Percentiles rank a stretch among this genome's conserved stretches.
Conservation (phyloP, 2,329 filamentous ascomycete species). For the Gaeumannomyces tritici region DNA sequence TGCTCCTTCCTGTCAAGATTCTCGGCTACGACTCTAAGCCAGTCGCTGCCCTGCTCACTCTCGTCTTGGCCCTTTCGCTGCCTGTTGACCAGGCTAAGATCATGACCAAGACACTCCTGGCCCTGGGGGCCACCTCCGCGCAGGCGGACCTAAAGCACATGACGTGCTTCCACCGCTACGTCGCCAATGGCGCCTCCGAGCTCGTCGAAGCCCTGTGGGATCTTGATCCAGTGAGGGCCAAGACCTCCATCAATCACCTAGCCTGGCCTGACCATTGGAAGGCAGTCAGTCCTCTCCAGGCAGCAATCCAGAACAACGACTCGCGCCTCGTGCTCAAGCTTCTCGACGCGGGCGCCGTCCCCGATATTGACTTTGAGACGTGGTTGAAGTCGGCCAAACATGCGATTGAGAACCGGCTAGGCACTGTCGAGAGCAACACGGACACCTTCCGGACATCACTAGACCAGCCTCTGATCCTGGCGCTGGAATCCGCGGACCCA, state of each 20-base stretch:
- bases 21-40: conserved; percentile 36
- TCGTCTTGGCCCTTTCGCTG: conserved; percentile 58
- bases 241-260: conserved; percentile 59
- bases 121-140: conserved; percentile 61
- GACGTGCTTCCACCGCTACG: conserved; percentile 58
- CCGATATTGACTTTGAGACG: conserved; percentile 50
- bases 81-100: conserved; percentile 51
- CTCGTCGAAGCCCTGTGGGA: conserved; percentile 40
- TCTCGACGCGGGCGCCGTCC: conserved; percentile 51
- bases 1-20: conserved; percentile 65
- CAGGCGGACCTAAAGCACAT: conserved; percentile 59
- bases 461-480: conserved; percentile 59
- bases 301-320: conserved; percentile 47
- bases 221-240: conserved; percentile 49
- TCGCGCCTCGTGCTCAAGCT: conserved; percentile 46
- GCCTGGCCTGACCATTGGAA: conserved; percentile 26
- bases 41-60: conserved; percentile 54
- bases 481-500: conserved; percentile 38
- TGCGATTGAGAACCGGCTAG: conserved; percentile 23
- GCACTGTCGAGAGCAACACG: conserved; percentile 37
- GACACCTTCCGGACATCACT: conserved; percentile 33
- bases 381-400: conserved; percentile 51
- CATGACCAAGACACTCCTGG: conserved; percentile 57
- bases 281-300: conserved; percentile 31
- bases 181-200: conserved; percentile 37